phyloP scores from a whole-genome alignment of 345 rosid species.

The Melastoma malabathricum region DNA sequence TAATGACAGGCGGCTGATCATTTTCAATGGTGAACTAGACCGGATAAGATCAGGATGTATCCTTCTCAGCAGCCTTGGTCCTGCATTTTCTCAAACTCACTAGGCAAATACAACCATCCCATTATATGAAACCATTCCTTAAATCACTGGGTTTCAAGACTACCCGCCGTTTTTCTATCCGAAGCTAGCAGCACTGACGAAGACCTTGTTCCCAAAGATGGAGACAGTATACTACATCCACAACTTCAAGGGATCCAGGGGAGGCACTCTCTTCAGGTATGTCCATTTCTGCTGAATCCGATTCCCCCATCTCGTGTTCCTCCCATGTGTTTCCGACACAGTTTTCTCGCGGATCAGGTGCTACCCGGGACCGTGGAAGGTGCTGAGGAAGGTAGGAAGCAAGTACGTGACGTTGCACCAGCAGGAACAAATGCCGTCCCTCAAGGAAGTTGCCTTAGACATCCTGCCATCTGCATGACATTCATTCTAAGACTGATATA shows the following conservation, averaged over 20 bases:
- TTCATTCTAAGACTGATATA: too few species aligned
- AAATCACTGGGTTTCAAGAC: constrained; percentile 27
- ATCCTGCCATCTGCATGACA: constrained; percentile 62
- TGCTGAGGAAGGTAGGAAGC: constrained; percentile 41
- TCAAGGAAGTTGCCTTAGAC: constrained; percentile 76
- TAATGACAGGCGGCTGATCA: constrained; percentile 48
- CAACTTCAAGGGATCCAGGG: constrained; percentile 75
- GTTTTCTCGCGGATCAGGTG: constrained; percentile 24
- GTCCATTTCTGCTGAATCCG: not conserved
- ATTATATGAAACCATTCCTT: constrained; percentile 13
- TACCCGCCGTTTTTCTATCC: constrained; percentile 93
- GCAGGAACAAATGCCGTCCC: constrained; percentile 79
- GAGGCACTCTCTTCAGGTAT: constrained; percentile 89
- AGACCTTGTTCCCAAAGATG: constrained; percentile 64
- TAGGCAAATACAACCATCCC: not conserved
- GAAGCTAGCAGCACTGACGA: constrained; percentile 66
- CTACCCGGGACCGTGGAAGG: constrained; percentile 94
- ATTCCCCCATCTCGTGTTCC: not conserved
- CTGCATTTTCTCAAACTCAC: not conserved
- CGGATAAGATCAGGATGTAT: constrained; percentile 96
- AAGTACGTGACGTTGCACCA: constrained; percentile 40
- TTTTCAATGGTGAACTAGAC: constrained; percentile 91
- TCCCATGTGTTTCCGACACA: not conserved
- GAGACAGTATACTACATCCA: constrained; percentile 91
- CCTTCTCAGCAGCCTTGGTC: constrained; percentile 21